Base-by-base conservation (phyloP, 1,139 yeast genomes). In the Candida glucosophila region DNA sequence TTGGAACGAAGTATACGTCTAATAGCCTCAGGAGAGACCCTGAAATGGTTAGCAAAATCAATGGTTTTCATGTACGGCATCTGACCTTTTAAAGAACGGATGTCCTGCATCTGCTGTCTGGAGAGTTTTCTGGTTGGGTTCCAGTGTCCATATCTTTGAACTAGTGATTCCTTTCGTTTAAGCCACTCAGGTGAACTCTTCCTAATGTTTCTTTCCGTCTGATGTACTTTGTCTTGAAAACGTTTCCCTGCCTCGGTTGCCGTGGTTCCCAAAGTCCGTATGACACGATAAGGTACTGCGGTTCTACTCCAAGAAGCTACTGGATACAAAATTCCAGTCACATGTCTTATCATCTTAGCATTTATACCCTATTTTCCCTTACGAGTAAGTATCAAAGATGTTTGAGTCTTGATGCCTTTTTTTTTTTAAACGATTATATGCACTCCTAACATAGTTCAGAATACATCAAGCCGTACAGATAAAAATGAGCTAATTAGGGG, bases 1-100 rank as follows among this genome's bases (percentile, higher is more conserved):
- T 66, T 71, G 5, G 93, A 76, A 43, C 71, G 76, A 34, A 88
- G 49, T 7, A 88, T 83, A 34, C 95, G 65, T 31, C 95, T 57
- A 2, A 86, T 69, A 0, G 92, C 83, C 39, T 86, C 94, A 0
- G 94, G 92, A 1, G 93, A 79, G 3, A 85, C 66, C 29, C 67
- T 59, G 49, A 79, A 86, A 43, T 69, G 67, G 19, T 65, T 58
- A 0, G 90, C 79, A 11, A 88, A 51, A 25, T 76, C 79, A 2
- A 63, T 56, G 1, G 78, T 67, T 6, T 67, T 68, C 30, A 82
- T 39, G 15, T 69, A 64, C 0, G 95, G 95, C 39, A 67, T 51
- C 27, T 60, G 58, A 15, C 54, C 52, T 36, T 73, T 77, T 22
- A 86, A 44, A 7, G 60, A 48, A 28, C 82, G 55, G 5, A 88